These are phyloP conservation scores for Suillus clintonianus DNA, from an alignment of 768 basidiomycete genomes.

Conservation along the genomic window DNA sequence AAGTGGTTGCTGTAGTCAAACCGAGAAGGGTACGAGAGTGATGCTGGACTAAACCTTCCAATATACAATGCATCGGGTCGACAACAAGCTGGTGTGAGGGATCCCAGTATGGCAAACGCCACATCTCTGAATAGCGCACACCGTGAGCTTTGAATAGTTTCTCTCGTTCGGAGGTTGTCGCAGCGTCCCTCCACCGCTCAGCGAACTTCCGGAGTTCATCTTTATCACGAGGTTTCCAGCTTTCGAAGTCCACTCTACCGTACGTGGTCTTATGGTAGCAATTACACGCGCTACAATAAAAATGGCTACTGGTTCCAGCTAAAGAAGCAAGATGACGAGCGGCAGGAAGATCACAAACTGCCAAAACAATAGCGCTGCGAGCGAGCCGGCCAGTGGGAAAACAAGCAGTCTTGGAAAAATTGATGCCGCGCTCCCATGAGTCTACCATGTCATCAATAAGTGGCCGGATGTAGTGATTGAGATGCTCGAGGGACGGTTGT, in stretches of 20 bases:
- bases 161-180: background rate
- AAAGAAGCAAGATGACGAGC: too few species aligned
- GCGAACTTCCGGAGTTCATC: too few species aligned
- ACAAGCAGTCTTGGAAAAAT: slow-evolving; percentile 11
- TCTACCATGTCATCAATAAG: too few species aligned
- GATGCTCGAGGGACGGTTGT: too few species aligned
- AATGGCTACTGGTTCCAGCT: too few species aligned
- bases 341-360: too few species aligned
- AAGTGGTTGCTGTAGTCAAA: background rate
- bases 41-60: background rate
- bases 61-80: slow-evolving; percentile 21
- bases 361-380: slow-evolving; percentile 15
- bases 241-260: slow-evolving; percentile 3
- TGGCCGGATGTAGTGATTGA: too few species aligned
- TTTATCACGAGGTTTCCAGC: slow-evolving; percentile 14
- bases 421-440: slow-evolving; percentile 17
- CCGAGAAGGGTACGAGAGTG: background rate
- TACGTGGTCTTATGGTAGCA: slow-evolving; percentile 11
- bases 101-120: slow-evolving; percentile 23
- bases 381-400: slow-evolving; percentile 10
- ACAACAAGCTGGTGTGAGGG: slow-evolving; percentile 12
- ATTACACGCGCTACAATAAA: slow-evolving; percentile 33
- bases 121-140: slow-evolving; percentile 16
- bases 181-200: slow-evolving; percentile 11
- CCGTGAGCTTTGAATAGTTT: slow-evolving; percentile 10